These are phyloP conservation scores for Camptophora hylomeconis DNA, from an alignment of 2,329 filamentous ascomycete species.

Conservation along the genomic window DNA sequence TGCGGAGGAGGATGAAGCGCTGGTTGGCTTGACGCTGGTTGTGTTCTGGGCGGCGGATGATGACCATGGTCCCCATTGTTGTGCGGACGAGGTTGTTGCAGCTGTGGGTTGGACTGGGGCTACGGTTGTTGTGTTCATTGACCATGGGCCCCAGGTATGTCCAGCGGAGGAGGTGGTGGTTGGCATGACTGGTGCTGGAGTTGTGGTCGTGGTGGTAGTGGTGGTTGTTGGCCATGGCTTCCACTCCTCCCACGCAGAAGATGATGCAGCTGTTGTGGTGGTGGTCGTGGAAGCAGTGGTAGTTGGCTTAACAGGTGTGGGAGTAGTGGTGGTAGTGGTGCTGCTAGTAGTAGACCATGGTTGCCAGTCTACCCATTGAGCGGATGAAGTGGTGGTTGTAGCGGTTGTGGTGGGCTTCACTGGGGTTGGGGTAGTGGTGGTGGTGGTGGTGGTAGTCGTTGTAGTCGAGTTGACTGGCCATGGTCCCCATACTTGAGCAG, in stretches of 20 bases:
- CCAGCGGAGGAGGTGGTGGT: no score
- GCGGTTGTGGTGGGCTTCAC: background rate
- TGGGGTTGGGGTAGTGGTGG: background rate
- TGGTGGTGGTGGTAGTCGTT: background rate
- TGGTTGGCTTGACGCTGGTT: no score
- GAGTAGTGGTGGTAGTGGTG: background rate
- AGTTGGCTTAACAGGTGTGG: background rate
- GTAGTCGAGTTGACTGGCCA: no score
- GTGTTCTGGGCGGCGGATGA: no score
- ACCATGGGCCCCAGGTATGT: no score
- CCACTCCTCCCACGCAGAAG: constrained; percentile 1
- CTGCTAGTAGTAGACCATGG: background rate
- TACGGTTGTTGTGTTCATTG: no score
- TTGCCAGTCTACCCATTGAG: constrained; percentile 1
- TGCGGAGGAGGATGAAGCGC: no score
- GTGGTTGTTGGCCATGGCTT: constrained; percentile 1
- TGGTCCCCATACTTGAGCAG: background rate
- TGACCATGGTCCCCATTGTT: no score
- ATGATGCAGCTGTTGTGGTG: background rate
- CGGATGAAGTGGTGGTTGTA: background rate
- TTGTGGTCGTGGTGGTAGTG: constrained; percentile 3
- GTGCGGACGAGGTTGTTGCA: no score
- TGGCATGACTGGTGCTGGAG: constrained; percentile 1
- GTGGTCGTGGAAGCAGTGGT: background rate
- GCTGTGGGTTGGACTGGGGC: no score